Percentiles rank a stretch among this genome's conserved stretches.
phyloP scores from a whole-genome alignment of 2,329 filamentous ascomycete genomes.

The Pseudodiploospora longispora region DNA sequence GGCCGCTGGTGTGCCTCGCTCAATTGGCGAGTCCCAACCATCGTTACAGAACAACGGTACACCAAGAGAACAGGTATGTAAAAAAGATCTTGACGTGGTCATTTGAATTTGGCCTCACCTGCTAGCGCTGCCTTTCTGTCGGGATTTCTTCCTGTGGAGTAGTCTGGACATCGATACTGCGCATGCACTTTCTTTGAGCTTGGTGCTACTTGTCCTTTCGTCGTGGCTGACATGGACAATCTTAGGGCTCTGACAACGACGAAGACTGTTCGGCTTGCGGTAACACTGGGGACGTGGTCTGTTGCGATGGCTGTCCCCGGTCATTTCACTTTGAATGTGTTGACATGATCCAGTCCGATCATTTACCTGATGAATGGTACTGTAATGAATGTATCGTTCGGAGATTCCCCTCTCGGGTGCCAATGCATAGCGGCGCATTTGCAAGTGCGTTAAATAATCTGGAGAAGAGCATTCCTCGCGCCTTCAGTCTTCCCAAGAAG shows the following conservation, averaged over 20 bases:
- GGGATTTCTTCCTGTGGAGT: too few relatives aligned
- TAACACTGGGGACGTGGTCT: conserved; percentile 76
- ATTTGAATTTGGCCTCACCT: neutral
- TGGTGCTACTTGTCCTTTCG: too few relatives aligned
- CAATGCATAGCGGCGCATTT: conserved; percentile 49
- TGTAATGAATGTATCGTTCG: conserved; percentile 63
- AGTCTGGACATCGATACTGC: too few relatives aligned
- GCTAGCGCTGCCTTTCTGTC: neutral
- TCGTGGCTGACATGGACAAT: neutral
- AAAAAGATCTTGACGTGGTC: neutral
- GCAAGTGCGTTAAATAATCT: conserved; percentile 54
- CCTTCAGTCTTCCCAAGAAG: conserved; percentile 62
- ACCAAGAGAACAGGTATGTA: conserved; percentile 45
- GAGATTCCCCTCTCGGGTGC: conserved; percentile 37
- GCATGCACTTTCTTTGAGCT: conserved; percentile 1
- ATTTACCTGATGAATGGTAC: conserved; percentile 71
- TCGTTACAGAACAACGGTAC: conserved; percentile 48
- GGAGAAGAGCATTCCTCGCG: conserved; percentile 60
- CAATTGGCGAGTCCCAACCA: conserved; percentile 55
- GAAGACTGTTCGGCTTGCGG: conserved; percentile 85
- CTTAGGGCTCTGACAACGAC: conserved; percentile 59
- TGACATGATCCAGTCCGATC: conserved; percentile 65
- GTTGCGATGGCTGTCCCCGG: conserved; percentile 85
- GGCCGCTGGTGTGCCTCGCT: conserved; percentile 59
- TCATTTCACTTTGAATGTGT: conserved; percentile 88